A percentile compares a stretch with the other conserved stretches of the same genome.
Evolutionary conservation across 371 early-diverging fungal genomes (phyloP).

Genomic region (Rhizopus stolonifer): DNA sequence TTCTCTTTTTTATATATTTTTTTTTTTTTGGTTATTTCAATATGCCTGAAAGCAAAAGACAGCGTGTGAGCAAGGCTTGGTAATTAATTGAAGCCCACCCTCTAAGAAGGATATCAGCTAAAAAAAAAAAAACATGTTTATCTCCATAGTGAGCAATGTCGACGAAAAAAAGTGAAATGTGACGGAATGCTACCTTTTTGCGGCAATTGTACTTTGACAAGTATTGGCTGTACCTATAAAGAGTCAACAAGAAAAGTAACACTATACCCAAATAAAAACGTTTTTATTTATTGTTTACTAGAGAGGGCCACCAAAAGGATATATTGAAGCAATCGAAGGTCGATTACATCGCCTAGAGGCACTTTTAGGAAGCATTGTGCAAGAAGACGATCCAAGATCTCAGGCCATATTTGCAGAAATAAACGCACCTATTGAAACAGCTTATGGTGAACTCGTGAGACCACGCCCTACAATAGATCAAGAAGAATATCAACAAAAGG

Average conservation of each 20-base stretch:
- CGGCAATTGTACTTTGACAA: slow-evolving; percentile 33
- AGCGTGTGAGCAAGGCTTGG: slow-evolving; percentile 50
- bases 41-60: slow-evolving; percentile 33
- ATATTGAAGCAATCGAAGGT: slow-evolving; percentile 73
- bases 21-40: not conserved
- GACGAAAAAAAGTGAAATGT: slow-evolving; percentile 66
- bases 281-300: slow-evolving; percentile 16
- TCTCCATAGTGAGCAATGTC: slow-evolving; percentile 51
- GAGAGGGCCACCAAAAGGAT: slow-evolving; percentile 72
- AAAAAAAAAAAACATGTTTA: not conserved
- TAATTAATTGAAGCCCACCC: slow-evolving; percentile 5
- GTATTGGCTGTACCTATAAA: slow-evolving; percentile 38
- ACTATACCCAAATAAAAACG: too few relatives aligned
- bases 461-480: slow-evolving; percentile 19
- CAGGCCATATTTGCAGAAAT: slow-evolving; percentile 59
- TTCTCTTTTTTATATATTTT: slow-evolving; percentile 5
- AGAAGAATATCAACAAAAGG: slow-evolving; percentile 2
- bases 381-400: slow-evolving; percentile 58
- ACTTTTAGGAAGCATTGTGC: slow-evolving; percentile 58
- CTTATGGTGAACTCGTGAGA: slow-evolving; percentile 42
- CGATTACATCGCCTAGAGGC: slow-evolving; percentile 67
- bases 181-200: slow-evolving; percentile 55
- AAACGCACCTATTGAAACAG: slow-evolving; percentile 52
- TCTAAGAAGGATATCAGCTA: not conserved
- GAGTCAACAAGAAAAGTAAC: slow-evolving; percentile 45